Evolutionary conservation across 768 basidiomycete genomes (phyloP).

Genomic region (Leccinum longicurvipes): DNA sequence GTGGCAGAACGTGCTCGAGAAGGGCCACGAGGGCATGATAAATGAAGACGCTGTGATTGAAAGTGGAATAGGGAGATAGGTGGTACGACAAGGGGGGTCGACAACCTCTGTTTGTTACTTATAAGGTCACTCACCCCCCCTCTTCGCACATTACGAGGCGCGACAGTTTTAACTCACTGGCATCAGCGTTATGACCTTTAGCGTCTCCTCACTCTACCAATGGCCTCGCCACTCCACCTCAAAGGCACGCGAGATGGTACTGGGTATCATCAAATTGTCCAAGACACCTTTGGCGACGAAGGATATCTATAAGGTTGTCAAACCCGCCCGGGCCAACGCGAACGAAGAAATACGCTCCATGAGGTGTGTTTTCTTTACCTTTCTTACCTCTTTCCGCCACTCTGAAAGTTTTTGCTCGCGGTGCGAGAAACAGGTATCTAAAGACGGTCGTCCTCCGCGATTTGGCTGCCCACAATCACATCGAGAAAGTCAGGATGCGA

Average conservation of each 20-base stretch:
- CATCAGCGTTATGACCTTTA: too few relatives aligned
- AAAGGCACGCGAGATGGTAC: conserved; percentile 20
- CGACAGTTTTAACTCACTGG: too few relatives aligned
- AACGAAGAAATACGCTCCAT: conserved; percentile 55
- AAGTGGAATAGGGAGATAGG: too few relatives aligned
- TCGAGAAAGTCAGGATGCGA: conserved; percentile 41
- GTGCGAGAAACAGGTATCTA: conserved; percentile 42
- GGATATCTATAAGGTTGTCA: conserved; percentile 24
- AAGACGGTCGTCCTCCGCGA: conserved; percentile 50
- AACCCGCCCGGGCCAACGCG: conserved; percentile 20
- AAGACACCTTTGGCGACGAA: conserved; percentile 24
- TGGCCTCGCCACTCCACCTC: conserved; percentile 23
- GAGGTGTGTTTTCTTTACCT: conserved; percentile 32
- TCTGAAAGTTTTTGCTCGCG: background rate
- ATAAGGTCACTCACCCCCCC: too few relatives aligned
- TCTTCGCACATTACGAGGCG: too few relatives aligned
- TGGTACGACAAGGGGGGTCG: too few relatives aligned
- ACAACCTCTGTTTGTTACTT: too few relatives aligned
- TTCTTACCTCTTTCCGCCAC: background rate
- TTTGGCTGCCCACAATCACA: conserved; percentile 38
- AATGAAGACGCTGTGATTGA: too few relatives aligned
- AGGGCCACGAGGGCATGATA: too few relatives aligned
- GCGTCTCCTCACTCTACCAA: conserved; percentile 21
- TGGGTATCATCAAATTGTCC: conserved; percentile 21
- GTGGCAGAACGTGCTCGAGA: too few relatives aligned